Evolutionary conservation across 331 rosid species (phyloP).

Genomic region (Ulmus americana): DNA sequence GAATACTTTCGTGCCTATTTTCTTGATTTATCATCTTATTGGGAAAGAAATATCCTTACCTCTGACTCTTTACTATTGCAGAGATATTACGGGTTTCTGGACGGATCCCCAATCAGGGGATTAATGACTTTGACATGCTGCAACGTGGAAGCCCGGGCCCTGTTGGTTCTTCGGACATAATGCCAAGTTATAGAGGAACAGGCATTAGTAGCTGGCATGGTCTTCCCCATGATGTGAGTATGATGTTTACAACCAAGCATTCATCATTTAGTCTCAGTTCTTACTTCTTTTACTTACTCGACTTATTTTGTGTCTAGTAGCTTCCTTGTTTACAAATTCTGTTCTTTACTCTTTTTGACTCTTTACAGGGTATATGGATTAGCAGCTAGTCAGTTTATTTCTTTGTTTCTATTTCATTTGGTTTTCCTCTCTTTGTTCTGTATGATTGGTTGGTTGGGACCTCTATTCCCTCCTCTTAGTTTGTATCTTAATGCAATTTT

Average conservation of each 20-base stretch:
- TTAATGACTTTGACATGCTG: constrained; percentile 54
- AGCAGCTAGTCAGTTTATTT: not conserved
- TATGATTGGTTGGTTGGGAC: too few species aligned
- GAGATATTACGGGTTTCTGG: constrained; percentile 68
- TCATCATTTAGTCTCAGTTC: not conserved
- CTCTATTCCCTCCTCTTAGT: too few species aligned
- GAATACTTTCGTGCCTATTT: constrained; percentile 1
- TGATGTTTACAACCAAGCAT: not conserved
- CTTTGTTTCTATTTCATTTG: not conserved
- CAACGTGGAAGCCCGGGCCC: constrained; percentile 53
- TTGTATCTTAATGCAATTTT: too few species aligned
- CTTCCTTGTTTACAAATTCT: too few species aligned
- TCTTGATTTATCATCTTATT: constrained; percentile 8
- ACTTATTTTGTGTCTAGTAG: too few species aligned
- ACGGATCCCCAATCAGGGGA: constrained; percentile 55
- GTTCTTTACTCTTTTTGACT: not conserved
- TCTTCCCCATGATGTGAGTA: constrained; percentile 54
- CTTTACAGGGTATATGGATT: not conserved
- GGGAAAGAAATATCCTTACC: constrained; percentile 17
- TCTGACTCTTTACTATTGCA: constrained; percentile 27
- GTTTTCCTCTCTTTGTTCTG: too few species aligned
- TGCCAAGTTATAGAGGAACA: constrained; percentile 35
- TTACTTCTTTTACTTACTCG: not conserved
- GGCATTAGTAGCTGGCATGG: constrained; percentile 49
- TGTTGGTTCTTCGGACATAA: constrained; percentile 46